Evolutionary conservation across 2,329 filamentous ascomycete species (phyloP).

Genomic region (Verticillium isaacii): DNA sequence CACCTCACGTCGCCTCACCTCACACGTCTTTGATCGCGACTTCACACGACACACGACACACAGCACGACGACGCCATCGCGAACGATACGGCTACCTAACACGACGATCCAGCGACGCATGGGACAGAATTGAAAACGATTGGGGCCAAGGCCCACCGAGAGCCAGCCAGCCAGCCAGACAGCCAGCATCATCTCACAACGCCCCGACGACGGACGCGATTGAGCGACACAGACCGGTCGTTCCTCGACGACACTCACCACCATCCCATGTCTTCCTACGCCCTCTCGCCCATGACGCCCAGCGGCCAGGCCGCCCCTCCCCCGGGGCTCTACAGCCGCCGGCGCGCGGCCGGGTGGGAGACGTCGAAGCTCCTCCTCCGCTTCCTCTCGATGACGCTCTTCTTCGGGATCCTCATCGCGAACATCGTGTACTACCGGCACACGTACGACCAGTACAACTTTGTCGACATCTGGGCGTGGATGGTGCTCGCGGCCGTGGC

Average conservation of each 20-base stretch:
- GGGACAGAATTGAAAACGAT: neutral
- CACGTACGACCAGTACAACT: neutral
- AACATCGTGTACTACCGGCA: constrained; percentile 1
- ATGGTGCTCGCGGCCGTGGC: constrained; percentile 4
- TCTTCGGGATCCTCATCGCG: constrained; percentile 9
- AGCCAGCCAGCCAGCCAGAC: neutral
- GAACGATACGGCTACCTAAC: neutral
- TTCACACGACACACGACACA: neutral
- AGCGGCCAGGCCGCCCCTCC: neutral
- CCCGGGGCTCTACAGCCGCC: constrained; percentile 2
- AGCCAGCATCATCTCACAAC: neutral
- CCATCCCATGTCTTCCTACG: neutral
- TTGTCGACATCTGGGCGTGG: neutral
- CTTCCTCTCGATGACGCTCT: constrained; percentile 8
- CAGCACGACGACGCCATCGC: neutral
- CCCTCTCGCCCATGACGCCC: constrained; percentile 6
- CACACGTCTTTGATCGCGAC: neutral
- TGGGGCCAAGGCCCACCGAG: neutral
- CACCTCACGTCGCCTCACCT: neutral
- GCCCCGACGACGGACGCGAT: neutral
- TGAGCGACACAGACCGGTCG: no score
- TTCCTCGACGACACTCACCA: neutral
- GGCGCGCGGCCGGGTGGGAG: constrained; percentile 14
- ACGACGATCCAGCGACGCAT: neutral
- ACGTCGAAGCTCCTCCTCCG: constrained; percentile 18